These are phyloP conservation scores for Myriosclerotinia curreyana DNA, from an alignment of 2,329 filamentous ascomycete genomes.

Conservation along the genomic window DNA sequence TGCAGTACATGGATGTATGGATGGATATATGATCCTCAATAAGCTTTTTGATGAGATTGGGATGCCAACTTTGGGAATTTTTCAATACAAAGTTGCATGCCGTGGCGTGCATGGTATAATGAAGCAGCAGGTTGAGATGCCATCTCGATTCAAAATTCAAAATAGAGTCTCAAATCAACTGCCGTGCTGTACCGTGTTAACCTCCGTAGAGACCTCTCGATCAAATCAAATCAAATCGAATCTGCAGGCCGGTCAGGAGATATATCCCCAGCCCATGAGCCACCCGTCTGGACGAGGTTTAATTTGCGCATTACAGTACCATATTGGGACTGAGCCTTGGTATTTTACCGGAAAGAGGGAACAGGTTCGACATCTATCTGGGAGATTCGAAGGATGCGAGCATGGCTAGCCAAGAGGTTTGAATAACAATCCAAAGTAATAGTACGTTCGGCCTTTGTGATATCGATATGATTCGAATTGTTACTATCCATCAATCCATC, in stretches of 20 bases:
- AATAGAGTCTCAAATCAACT: neutral
- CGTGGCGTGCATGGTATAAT: neutral
- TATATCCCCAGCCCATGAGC: neutral
- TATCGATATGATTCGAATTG: neutral
- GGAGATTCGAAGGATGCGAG: neutral
- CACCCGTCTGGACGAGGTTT: neutral
- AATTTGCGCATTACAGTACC: neutral
- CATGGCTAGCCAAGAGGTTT: neutral
- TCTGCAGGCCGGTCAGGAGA: neutral
- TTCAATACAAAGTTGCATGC: neutral
- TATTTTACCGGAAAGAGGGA: neutral
- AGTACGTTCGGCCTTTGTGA: neutral
- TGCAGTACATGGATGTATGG: neutral
- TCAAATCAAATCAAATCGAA: neutral
- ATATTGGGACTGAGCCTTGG: neutral
- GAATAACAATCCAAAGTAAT: slow-evolving; percentile 10
- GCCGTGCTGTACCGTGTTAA: slow-evolving; percentile 5
- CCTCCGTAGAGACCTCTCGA: neutral
- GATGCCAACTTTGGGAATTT: neutral
- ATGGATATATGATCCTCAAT: neutral
- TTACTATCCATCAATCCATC: neutral
- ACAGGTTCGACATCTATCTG: neutral
- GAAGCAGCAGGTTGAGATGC: neutral
- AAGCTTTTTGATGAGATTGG: neutral
- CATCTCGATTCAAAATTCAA: neutral